A percentile compares a stretch with the other conserved stretches of the same genome.
Evolutionary conservation across 768 basidiomycete species (phyloP).

Genomic region (Coprinopsis cinerea): DNA sequence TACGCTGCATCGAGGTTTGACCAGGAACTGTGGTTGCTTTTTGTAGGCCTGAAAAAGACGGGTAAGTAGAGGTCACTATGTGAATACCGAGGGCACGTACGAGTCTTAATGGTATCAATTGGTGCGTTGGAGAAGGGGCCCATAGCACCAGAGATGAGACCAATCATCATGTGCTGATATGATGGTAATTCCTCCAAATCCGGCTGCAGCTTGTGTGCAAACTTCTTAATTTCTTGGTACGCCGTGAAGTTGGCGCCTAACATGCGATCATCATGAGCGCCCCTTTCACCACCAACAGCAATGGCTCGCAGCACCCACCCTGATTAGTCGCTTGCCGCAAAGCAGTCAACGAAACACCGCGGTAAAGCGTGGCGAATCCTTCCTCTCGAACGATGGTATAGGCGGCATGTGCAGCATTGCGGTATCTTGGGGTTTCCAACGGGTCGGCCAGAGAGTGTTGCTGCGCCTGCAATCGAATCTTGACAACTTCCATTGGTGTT

Average conservation of each 20-base stretch:
- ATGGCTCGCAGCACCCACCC: constrained; percentile 37
- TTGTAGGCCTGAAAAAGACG: constrained; percentile 58
- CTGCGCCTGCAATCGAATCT: constrained; percentile 96
- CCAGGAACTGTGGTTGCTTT: constrained; percentile 72
- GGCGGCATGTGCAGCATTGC: constrained; percentile 95
- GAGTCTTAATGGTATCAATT: constrained; percentile 92
- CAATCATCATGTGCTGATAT: constrained; percentile 94
- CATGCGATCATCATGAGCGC: constrained; percentile 1
- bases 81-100: constrained; percentile 34
- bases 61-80: not conserved
- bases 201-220: constrained; percentile 75
- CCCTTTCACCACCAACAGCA: not conserved
- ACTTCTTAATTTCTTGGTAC: constrained; percentile 93
- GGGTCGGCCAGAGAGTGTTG: constrained; percentile 97
- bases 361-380: constrained; percentile 77
- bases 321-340: constrained; percentile 97
- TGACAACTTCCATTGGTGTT: constrained; percentile 99
- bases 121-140: constrained; percentile 98
- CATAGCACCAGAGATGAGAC: constrained; percentile 94
- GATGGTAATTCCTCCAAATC: constrained; percentile 76
- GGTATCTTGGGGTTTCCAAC: constrained; percentile 85
- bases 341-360: constrained; percentile 91
- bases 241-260: constrained; percentile 94
- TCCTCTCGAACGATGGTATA: constrained; percentile 94
- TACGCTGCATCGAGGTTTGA: constrained; percentile 72